These are phyloP conservation scores for Saccharomycopsis hybrid DNA, from an alignment of 1,139 yeast species.

Conservation along the genomic window DNA sequence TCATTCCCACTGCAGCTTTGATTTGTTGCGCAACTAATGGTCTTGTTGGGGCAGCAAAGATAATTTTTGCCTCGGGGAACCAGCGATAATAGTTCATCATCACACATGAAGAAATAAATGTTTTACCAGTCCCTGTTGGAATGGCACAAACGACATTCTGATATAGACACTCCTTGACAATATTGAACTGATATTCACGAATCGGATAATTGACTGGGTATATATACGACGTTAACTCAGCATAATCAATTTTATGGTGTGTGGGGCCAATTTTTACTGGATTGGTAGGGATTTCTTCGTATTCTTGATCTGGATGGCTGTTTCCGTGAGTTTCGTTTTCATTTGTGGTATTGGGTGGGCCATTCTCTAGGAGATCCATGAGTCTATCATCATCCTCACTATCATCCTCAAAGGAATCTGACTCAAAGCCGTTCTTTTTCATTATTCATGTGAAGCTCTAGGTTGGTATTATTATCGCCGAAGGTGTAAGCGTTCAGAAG, in stretches of 20 bases:
- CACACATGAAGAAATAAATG: conserved; percentile 90
- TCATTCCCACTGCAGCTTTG: conserved; percentile 82
- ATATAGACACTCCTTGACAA: conserved; percentile 65
- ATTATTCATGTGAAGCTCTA: too few relatives aligned
- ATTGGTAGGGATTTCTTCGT: conserved; percentile 13
- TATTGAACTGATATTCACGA: conserved; percentile 83
- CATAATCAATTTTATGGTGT: conserved; percentile 42
- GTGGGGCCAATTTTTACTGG: conserved; percentile 31
- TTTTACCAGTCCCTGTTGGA: conserved; percentile 97
- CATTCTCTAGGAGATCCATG: neutral
- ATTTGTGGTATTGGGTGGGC: neutral
- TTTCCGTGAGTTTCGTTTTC: neutral
- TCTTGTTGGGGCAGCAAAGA: conserved; percentile 95
- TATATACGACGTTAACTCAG: conserved; percentile 44
- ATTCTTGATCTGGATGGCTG: conserved; percentile 2
- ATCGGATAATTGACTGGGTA: conserved; percentile 83
- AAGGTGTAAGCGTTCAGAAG: too few relatives aligned
- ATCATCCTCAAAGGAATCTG: conserved; percentile 19
- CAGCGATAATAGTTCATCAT: conserved; percentile 87
- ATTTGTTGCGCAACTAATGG: conserved; percentile 98
- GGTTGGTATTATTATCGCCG: too few relatives aligned
- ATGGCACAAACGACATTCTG: conserved; percentile 79
- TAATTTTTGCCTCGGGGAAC: conserved; percentile 68
- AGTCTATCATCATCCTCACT: conserved; percentile 9
- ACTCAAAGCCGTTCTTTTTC: conserved; percentile 8